Base-by-base conservation (phyloP, 73 alveolate genomes). In the Loxodes magnus region DNA sequence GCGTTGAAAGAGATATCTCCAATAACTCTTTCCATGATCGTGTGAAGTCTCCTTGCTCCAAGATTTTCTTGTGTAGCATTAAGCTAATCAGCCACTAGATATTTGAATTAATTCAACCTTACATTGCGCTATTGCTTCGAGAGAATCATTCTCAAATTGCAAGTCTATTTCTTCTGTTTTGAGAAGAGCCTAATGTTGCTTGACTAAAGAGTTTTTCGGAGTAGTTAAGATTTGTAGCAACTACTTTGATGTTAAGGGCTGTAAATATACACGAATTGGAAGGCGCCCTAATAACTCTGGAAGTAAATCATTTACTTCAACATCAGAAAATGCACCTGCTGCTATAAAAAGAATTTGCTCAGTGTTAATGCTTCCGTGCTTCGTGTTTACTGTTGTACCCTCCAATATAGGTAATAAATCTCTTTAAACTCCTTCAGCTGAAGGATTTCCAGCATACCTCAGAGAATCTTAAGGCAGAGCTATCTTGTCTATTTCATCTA, bases 371-470 rank as follows among this genome's bases (percentile, higher is more conserved):
- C 33, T 56, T 5, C 77, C 77, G 34, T 66, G 56, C 17, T 77
- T 71, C 4, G 85, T 66, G 4, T 68, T 12, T 0, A 78, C 68
- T 31, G 65, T 67, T 12, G 88, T 57, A 0, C 93, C 93, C 28
- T 79, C 93, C 0, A 79, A 38, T 16, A 79, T 24, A 2, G 93
- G 93, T 21, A 79, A 55, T 14, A 79, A 53, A 53, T 79, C 93
- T 31, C 85, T 57, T 51, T 79, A 67, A 2, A 79, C 93, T 10
- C 93, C 93, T 55, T 73, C 88, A 25, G 86, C 86, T 25, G 80
- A 63, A 0, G 91, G 81, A 16, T 72, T 64, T 14, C 79, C 56
- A 4, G 67, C 64, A 15, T 51, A 42, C 5, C 36, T 9, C 14
- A 53, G 52, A 23, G 54, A 77, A 7, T 55, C 60, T 46, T 35